Percentiles rank a stretch among this genome's conserved stretches.
phyloP scores from a whole-genome alignment of 2,329 filamentous ascomycete genomes.

The Paramyrothecium sp. region DNA sequence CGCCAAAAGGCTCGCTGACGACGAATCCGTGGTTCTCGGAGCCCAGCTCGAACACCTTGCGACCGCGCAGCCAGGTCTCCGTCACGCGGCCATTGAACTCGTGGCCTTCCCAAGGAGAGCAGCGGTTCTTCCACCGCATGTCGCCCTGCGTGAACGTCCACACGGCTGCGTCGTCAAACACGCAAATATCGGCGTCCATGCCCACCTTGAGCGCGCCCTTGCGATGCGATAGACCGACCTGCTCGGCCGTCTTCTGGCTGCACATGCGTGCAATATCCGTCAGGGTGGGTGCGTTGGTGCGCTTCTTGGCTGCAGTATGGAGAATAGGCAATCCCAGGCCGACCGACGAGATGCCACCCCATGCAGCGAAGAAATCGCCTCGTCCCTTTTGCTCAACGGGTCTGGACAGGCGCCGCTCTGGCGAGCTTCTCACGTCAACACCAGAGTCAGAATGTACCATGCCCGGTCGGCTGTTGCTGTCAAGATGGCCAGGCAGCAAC shows the following conservation, averaged over 20 bases:
- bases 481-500: slow-evolving; percentile 70
- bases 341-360: slow-evolving; percentile 94
- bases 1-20: slow-evolving; percentile 43
- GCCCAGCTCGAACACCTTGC: slow-evolving; percentile 70
- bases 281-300: slow-evolving; percentile 55
- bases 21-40: slow-evolving; percentile 50
- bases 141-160: slow-evolving; percentile 74
- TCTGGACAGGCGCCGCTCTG: slow-evolving; percentile 16
- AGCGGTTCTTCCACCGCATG: slow-evolving; percentile 94
- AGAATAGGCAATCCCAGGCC: slow-evolving; percentile 90
- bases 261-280: slow-evolving; percentile 84
- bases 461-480: slow-evolving; percentile 19
- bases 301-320: slow-evolving; percentile 70
- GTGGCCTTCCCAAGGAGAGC: slow-evolving; percentile 85
- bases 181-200: slow-evolving; percentile 85
- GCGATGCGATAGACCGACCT: slow-evolving; percentile 77
- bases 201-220: slow-evolving; percentile 78
- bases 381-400: slow-evolving; percentile 35
- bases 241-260: slow-evolving; percentile 79
- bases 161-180: slow-evolving; percentile 81
- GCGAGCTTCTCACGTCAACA: slow-evolving; percentile 43
- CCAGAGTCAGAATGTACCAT: slow-evolving; percentile 53
- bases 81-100: slow-evolving; percentile 73
- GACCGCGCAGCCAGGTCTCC: slow-evolving; percentile 83
- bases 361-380: slow-evolving; percentile 93